Evolutionary conservation across 306 rosid species (phyloP), one percentile per base, ranked within the genome.

Genomic region (Vachellia pachyceras): DNA sequence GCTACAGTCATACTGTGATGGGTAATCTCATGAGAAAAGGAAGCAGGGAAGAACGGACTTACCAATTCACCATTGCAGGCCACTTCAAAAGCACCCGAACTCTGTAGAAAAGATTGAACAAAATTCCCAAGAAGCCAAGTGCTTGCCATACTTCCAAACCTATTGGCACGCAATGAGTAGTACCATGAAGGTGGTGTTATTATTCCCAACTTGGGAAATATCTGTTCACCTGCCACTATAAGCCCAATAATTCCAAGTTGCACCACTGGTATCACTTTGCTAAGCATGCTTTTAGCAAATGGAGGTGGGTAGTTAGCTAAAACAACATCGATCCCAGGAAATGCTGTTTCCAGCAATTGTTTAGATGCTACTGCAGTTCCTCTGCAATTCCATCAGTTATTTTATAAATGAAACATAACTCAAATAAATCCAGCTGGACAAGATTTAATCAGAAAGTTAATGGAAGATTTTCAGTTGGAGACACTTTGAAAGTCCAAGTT

Each of bases 51-150:
- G 52, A 35, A 76, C 61, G 44, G 33, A 85, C 90, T 72, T 82
- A 95, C 99, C 95, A 92, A 84, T 37, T 91, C 94, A 6, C 91
- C 89, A 52, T 92, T 90, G 87, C 89, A 89, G 83, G 72, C 89
- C 42, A 91, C 90, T 90, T 91, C 97, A 79, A 95, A 92, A 74
- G 92, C 94, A 68, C 97, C 97, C 79, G 97, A 91, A 83, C 94
- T 89, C 78, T 89, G 97, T 67, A 95, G 89, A 87, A 89, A 91
- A 80, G 94, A 88, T 67, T 92, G 97, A 69, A 89, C 10, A 5
- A 89, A 87, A 81, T 88, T 91, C 58, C 95, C 89, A 29, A 95
- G 85, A 88, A 93, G 97, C 97, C 92, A 95, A 71, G 87, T 78
- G 68, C 92, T 86, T 29, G 95, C 94, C 45, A 92, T 86, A 74